A percentile compares a stretch with the other conserved stretches of the same genome.
These are phyloP conservation scores for Rhexocercosporidium sp. DNA, from an alignment of 2,329 filamentous ascomycete genomes.

Conservation along the genomic window DNA sequence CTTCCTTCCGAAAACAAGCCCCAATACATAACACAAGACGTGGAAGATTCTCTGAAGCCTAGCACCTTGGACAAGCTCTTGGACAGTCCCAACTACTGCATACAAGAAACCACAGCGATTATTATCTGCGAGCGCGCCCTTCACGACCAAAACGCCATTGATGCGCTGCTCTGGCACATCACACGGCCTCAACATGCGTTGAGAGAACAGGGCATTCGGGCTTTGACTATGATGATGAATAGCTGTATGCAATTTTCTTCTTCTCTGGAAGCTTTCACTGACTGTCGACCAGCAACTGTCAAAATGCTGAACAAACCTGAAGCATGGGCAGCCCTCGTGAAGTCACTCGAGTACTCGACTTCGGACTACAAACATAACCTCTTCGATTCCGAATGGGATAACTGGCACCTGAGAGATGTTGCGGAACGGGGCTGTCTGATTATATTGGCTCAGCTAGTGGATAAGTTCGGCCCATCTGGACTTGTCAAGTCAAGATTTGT, in stretches of 20 bases:
- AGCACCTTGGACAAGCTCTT: slow-evolving; percentile 71
- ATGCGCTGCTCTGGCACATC: slow-evolving; percentile 61
- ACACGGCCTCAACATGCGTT: slow-evolving; percentile 63
- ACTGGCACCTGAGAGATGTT: slow-evolving; percentile 66
- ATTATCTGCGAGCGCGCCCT: slow-evolving; percentile 62
- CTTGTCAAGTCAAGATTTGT: slow-evolving; percentile 69
- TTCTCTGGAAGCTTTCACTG: slow-evolving; percentile 11
- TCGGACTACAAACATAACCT: slow-evolving; percentile 55
- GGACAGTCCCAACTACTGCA: slow-evolving; percentile 73
- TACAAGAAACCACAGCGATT: slow-evolving; percentile 70
- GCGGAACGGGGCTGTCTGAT: slow-evolving; percentile 64
- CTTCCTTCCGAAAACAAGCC: slow-evolving; percentile 68
- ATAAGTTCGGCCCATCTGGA: slow-evolving; percentile 54
- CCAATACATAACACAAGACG: slow-evolving; percentile 76
- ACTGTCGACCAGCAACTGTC: slow-evolving; percentile 27
- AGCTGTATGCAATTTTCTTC: slow-evolving; percentile 44
- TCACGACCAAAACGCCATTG: slow-evolving; percentile 60
- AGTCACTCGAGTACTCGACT: slow-evolving; percentile 62
- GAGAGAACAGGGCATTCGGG: slow-evolving; percentile 61
- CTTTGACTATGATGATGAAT: slow-evolving; percentile 60
- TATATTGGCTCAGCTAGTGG: slow-evolving; percentile 63
- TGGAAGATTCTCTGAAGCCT: slow-evolving; percentile 71
- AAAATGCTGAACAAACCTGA: slow-evolving; percentile 37
- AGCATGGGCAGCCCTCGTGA: slow-evolving; percentile 57
- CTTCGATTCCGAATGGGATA: slow-evolving; percentile 64